Percentiles rank a stretch among this genome's conserved stretches.
These are phyloP conservation scores for Rhododendron simsii DNA, from an alignment of 148 eudicot species.

Conservation along the genomic window DNA sequence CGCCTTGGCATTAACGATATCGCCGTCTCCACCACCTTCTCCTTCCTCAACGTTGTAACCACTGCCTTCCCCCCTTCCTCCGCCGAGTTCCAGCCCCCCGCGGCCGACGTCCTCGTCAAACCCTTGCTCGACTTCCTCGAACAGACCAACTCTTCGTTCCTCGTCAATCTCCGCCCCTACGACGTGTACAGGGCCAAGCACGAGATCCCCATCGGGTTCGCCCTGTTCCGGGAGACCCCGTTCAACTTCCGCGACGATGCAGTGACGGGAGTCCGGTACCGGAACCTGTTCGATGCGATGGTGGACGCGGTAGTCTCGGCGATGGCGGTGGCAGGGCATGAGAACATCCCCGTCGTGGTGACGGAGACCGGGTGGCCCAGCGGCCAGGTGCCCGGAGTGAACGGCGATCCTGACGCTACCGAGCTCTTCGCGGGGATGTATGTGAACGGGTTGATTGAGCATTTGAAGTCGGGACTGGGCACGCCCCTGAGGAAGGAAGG, in stretches of 20 bases:
- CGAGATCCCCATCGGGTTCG: conserved; percentile 64
- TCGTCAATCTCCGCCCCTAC: conserved; percentile 64
- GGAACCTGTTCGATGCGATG: conserved; percentile 79
- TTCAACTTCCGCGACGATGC: conserved; percentile 67
- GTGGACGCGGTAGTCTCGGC: conserved; percentile 60
- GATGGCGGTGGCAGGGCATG: conserved; percentile 68
- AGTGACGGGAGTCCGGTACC: conserved; percentile 69
- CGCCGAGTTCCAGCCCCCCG: conserved; percentile 55
- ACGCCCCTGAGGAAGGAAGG: conserved; percentile 84
- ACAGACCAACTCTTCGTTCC: conserved; percentile 59
- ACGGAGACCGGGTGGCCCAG: conserved; percentile 82
- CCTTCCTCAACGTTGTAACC: conserved; percentile 38
- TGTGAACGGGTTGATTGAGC: conserved; percentile 48
- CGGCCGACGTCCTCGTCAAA: conserved; percentile 28
- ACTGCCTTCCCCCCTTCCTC: conserved; percentile 71
- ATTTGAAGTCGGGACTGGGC: conserved; percentile 54
- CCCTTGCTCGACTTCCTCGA: conserved; percentile 54
- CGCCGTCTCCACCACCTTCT: conserved; percentile 65
- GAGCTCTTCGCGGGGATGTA: conserved; percentile 57
- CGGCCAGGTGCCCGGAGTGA: neutral
- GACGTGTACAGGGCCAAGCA: conserved; percentile 25
- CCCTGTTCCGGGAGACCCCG: conserved; percentile 50
- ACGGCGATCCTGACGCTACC: conserved; percentile 35
- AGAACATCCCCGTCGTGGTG: conserved; percentile 69
- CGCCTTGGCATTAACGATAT: conserved; percentile 49